Evolutionary conservation across 176 grass and related monocot species (phyloP).

Genomic region (Secale cereale): DNA sequence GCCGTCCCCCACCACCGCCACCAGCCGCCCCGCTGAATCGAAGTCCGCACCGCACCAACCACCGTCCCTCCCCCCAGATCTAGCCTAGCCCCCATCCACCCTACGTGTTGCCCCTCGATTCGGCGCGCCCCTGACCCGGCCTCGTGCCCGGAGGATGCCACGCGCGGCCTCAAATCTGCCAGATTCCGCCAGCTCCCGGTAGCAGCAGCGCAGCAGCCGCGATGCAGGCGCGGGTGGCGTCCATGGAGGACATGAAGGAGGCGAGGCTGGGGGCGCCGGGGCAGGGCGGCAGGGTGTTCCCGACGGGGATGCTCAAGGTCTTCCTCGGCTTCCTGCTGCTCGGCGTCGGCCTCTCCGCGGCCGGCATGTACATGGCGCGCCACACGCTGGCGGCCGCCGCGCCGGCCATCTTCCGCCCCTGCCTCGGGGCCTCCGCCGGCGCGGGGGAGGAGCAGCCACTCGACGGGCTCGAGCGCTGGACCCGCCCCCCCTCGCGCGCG

Average conservation of each 20-base stretch:
- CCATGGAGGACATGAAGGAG: conserved; percentile 82
- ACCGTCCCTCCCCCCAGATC: conserved; percentile 29
- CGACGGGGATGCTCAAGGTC: conserved; percentile 58
- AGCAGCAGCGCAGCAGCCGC: background rate
- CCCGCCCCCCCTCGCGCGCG: conserved; percentile 36
- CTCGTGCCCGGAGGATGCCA: conserved; percentile 25
- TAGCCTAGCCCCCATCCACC: background rate
- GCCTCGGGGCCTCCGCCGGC: conserved; percentile 24
- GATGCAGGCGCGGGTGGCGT: conserved; percentile 71
- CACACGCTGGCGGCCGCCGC: conserved; percentile 53
- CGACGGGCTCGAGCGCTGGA: conserved; percentile 60
- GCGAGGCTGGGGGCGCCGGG: conserved; percentile 30
- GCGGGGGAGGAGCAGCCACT: conserved; percentile 3
- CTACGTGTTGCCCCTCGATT: conserved; percentile 24
- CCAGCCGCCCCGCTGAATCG: background rate
- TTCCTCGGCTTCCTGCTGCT: conserved; percentile 67
- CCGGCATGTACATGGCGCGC: conserved; percentile 71
- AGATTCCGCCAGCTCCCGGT: background rate
- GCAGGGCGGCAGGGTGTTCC: conserved; percentile 48
- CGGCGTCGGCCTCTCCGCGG: conserved; percentile 65
- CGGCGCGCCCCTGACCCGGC: conserved; percentile 25
- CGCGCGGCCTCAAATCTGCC: conserved; percentile 29
- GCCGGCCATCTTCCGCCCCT: conserved; percentile 60
- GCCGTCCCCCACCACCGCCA: background rate
- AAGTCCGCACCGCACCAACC: conserved; percentile 19